Evolutionary conservation across 2,329 filamentous ascomycete genomes (phyloP).

Genomic region (Pseudopithomyces chartarum): DNA sequence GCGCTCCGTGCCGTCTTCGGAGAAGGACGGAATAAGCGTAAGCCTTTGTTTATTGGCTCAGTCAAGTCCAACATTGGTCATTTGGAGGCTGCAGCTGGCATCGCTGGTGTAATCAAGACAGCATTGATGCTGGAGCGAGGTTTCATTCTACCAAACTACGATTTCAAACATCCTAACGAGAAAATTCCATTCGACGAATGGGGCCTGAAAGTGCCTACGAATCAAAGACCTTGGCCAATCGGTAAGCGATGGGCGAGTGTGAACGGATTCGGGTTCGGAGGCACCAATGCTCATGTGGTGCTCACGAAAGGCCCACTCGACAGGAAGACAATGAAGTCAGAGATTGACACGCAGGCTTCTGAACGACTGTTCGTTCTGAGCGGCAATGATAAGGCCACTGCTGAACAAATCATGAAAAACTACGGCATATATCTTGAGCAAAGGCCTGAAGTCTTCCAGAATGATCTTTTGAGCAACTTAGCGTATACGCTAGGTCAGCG

Average conservation of each 20-base stretch:
- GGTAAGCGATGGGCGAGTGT: slow-evolving; percentile 48
- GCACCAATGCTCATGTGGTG: slow-evolving; percentile 43
- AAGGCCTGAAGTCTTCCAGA: slow-evolving; percentile 31
- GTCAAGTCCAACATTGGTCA: slow-evolving; percentile 43
- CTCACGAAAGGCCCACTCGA: slow-evolving; percentile 25
- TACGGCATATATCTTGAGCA: slow-evolving; percentile 31
- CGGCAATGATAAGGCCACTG: slow-evolving; percentile 23
- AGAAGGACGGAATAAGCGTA: slow-evolving; percentile 21
- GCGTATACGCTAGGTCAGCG: slow-evolving; percentile 32
- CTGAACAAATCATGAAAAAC: slow-evolving; percentile 25
- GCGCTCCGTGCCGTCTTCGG: slow-evolving; percentile 30
- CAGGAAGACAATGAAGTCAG: slow-evolving; percentile 28
- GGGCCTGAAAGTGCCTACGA: slow-evolving; percentile 24
- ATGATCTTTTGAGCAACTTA: slow-evolving; percentile 29
- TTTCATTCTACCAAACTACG: slow-evolving; percentile 44
- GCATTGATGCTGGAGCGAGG: slow-evolving; percentile 48
- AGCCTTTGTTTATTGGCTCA: slow-evolving; percentile 32
- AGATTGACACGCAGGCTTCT: slow-evolving; percentile 20
- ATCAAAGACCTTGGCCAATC: slow-evolving; percentile 26
- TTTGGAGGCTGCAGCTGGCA: slow-evolving; percentile 34
- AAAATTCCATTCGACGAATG: slow-evolving; percentile 31
- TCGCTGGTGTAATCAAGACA: slow-evolving; percentile 45
- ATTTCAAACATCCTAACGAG: slow-evolving; percentile 42
- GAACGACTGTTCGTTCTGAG: slow-evolving; percentile 26
- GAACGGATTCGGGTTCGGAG: slow-evolving; percentile 54